phyloP scores from a whole-genome alignment of 129 eudicot genomes.

The Gnaphalium uliginosum region DNA sequence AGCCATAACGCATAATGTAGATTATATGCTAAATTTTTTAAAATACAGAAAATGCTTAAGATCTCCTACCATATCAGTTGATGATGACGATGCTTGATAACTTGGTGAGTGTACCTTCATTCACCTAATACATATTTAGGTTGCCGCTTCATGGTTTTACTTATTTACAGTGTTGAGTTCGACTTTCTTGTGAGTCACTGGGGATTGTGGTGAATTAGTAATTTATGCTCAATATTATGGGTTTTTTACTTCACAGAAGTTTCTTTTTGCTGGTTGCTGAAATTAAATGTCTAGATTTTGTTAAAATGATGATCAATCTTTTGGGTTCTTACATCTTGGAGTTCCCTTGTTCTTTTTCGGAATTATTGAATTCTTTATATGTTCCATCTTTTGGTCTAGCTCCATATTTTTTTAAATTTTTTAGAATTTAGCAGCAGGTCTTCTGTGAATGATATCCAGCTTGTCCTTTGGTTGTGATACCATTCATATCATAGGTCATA shows the following conservation, averaged over 20 bases:
- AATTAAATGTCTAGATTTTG: no score
- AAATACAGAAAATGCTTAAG: neutral
- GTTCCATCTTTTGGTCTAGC: neutral
- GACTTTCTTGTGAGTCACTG: neutral
- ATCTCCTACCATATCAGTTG: neutral
- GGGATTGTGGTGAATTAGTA: neutral
- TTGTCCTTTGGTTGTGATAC: neutral
- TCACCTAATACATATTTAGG: slow-evolving; percentile 6
- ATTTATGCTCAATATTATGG: neutral
- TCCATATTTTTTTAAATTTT: neutral
- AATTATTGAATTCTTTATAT: neutral
- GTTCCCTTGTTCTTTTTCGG: neutral
- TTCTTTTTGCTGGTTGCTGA: neutral
- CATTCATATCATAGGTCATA: no score
- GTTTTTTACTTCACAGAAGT: neutral
- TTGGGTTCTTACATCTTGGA: neutral
- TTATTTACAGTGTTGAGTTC: neutral
- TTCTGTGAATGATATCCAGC: neutral
- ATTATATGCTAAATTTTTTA: neutral
- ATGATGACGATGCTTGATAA: neutral
- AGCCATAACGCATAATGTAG: neutral
- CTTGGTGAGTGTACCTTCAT: neutral
- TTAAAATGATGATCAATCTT: neutral
- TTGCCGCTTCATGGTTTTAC: neutral
- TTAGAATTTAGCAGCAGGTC: neutral